Base-by-base conservation (phyloP, 2,329 filamentous ascomycete genomes). In the Grosmannia huntii region DNA sequence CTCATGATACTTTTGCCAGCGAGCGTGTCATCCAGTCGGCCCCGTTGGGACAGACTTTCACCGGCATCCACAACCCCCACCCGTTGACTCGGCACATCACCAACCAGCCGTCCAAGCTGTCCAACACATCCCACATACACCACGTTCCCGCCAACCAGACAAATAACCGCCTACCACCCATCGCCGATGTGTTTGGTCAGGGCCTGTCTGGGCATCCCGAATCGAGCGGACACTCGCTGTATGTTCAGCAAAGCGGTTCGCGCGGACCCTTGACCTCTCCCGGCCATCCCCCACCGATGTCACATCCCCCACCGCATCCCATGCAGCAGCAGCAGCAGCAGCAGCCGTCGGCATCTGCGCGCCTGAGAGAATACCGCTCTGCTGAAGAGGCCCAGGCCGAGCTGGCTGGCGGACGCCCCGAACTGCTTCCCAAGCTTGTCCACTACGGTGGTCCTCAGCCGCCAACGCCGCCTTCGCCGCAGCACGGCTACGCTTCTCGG, bases 11-110 rank as follows among this genome's bases (percentile, higher is more conserved):
- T 62, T 97, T 97, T 68, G 89, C 91, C 65, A 85, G 90, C 67
- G 94, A 99, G 76, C 82, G 94, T 65, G 90, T 97, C 41, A 95
- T 99, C 61, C 94, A 99, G 72, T 99, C 94, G 4, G 94, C 94
- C 9, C 94, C 94, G 19, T 80, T 99, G 27, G 86, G 95, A 66
- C 92, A 96, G 69, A 95, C 90, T 44, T 99, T 99, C 69, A 96
- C 94, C 9, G 91, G 92, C 60, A 84, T 94, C 60, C 85, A 95
- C 68, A 84, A 90, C 66, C 82, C 86, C 5, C 85, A 86, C 64
- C 87, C 88, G 0, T 73, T 89, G 60, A 89, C 87, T 51, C 82
- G 89, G 56, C 89, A 94, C 69, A 77, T 90, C 57, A 80, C 83
- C 65, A 91, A 92, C 68, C 89, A 91, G 62, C 86, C 89, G 9